Evolutionary conservation across 192 early-diverging fungal genomes (phyloP).

Genomic region (Borealophlyctis nickersoniae): DNA sequence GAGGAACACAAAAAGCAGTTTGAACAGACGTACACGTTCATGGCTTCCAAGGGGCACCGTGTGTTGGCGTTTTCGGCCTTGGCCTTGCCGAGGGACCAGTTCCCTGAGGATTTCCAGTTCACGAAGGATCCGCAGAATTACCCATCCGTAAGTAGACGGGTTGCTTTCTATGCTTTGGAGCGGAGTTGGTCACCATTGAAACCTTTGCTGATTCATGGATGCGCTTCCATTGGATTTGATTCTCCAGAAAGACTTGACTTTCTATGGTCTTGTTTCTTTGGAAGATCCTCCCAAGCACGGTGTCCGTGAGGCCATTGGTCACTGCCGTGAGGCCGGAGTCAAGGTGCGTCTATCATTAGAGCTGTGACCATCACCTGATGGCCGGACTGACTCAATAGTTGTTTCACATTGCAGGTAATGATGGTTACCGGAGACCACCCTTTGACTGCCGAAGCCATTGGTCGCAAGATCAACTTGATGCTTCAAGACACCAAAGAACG

Average conservation of each 20-base stretch:
- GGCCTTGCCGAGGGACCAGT: conserved; percentile 61
- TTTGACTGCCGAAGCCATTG: conserved; percentile 92
- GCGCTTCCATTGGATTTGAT: background rate
- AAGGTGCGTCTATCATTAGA: too few relatives aligned
- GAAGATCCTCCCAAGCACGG: conserved; percentile 98
- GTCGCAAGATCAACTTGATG: conserved; percentile 93
- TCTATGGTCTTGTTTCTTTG: conserved; percentile 67
- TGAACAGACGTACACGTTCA: conserved; percentile 77
- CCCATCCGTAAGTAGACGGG: conserved; percentile 43
- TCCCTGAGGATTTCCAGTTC: conserved; percentile 73
- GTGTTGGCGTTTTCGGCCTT: conserved; percentile 90
- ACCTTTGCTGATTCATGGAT: background rate
- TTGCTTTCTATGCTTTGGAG: background rate
- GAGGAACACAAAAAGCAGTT: conserved; percentile 64
- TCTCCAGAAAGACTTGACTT: conserved; percentile 23
- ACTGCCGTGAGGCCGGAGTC: conserved; percentile 88
- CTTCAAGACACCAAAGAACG: conserved; percentile 80
- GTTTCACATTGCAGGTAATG: conserved; percentile 72
- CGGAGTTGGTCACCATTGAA: background rate
- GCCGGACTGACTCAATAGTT: too few relatives aligned
- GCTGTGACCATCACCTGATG: too few relatives aligned
- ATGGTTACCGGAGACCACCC: conserved; percentile 99
- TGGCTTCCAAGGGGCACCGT: conserved; percentile 91
- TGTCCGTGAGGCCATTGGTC: conserved; percentile 95
- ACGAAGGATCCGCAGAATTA: conserved; percentile 73